A percentile compares a stretch with the other conserved stretches of the same genome.
phyloP scores from a whole-genome alignment of 2,329 filamentous ascomycete genomes.

The Aspergillus unguis region DNA sequence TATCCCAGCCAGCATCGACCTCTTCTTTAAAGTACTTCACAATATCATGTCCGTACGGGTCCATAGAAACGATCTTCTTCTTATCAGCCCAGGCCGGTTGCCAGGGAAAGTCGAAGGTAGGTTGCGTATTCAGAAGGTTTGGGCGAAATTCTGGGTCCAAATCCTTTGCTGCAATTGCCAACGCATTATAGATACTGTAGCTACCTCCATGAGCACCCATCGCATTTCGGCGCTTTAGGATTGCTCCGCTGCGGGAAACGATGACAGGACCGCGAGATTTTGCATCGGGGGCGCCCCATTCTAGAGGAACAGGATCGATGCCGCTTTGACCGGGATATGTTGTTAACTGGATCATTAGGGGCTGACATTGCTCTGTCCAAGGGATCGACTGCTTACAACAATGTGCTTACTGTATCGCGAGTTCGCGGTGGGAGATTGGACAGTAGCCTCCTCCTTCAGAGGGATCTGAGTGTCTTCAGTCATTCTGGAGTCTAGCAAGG shows the following conservation, averaged over 20 bases:
- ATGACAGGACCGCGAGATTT: conserved; percentile 78
- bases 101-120: conserved; percentile 81
- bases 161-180: conserved; percentile 88
- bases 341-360: conserved; percentile 48
- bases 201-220: conserved; percentile 79
- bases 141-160: conserved; percentile 76
- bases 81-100: conserved; percentile 85
- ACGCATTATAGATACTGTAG: conserved; percentile 92
- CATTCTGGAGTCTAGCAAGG: conserved; percentile 14
- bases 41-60: conserved; percentile 84
- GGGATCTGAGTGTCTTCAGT: conserved; percentile 17
- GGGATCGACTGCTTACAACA: conserved; percentile 25
- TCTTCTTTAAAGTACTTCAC: conserved; percentile 75
- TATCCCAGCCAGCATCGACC: conserved; percentile 68
- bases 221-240: conserved; percentile 45
- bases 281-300: conserved; percentile 80
- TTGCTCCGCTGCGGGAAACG: conserved; percentile 53
- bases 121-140: conserved; percentile 81
- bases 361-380: not conserved
- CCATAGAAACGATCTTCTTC: conserved; percentile 97
- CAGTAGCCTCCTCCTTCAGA: conserved; percentile 14
- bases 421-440: conserved; percentile 21
- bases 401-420: conserved; percentile 35
- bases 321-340: conserved; percentile 94
- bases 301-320: conserved; percentile 83